Evolutionary conservation across 768 basidiomycete species (phyloP).

Genomic region (Suillus ampliporus): DNA sequence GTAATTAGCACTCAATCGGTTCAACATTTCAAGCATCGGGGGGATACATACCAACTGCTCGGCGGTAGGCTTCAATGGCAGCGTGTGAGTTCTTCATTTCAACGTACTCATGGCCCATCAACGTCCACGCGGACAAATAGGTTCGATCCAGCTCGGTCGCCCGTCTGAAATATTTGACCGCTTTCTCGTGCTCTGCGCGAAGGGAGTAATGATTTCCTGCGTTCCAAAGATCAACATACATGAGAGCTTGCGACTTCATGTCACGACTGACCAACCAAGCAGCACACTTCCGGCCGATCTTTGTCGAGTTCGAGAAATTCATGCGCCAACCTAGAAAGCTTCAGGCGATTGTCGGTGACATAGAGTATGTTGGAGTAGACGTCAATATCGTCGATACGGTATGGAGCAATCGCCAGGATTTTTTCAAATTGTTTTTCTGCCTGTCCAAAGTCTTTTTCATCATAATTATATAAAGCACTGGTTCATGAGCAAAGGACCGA

Average conservation of each 20-base stretch:
- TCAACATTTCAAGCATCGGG: neutral
- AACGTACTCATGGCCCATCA: slow-evolving; percentile 99
- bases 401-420: slow-evolving; percentile 81
- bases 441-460: slow-evolving; percentile 75
- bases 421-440: slow-evolving; percentile 87
- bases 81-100: slow-evolving; percentile 99
- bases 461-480: slow-evolving; percentile 10
- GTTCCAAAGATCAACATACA: neutral
- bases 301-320: slow-evolving; percentile 89
- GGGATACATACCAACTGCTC: slow-evolving; percentile 82
- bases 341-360: slow-evolving; percentile 87
- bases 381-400: slow-evolving; percentile 93
- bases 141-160: slow-evolving; percentile 95
- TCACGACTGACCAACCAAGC: slow-evolving; percentile 78
- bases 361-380: slow-evolving; percentile 97
- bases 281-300: slow-evolving; percentile 95
- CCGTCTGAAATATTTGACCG: slow-evolving; percentile 92
- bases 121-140: slow-evolving; percentile 96
- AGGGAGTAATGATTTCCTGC: slow-evolving; percentile 97
- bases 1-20: neutral
- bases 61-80: slow-evolving; percentile 95
- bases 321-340: slow-evolving; percentile 90
- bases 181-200: slow-evolving; percentile 92
- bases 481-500: slow-evolving; percentile 32
- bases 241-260: too few relatives aligned